phyloP scores from a whole-genome alignment of 495 filamentous ascomycete genomes.

The Aspergillus nanangensis region DNA sequence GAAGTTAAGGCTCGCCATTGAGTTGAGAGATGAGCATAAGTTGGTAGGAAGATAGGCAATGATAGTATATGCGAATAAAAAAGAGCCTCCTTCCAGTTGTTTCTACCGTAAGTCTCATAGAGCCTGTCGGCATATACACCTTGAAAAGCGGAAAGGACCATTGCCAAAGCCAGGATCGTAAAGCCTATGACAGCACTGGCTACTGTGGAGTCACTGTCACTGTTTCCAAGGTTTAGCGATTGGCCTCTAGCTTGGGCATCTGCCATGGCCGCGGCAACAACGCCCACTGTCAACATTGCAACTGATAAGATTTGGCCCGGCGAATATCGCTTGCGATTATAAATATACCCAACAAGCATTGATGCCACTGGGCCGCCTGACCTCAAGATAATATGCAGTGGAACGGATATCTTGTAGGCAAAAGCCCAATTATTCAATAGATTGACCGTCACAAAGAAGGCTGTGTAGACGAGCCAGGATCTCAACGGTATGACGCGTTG shows the following conservation, averaged over 20 bases:
- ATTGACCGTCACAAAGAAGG: slow-evolving; percentile 87
- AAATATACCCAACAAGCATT: slow-evolving; percentile 80
- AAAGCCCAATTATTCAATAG: slow-evolving; percentile 97
- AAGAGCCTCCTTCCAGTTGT: slow-evolving; percentile 92
- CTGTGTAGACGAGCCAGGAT: slow-evolving; percentile 85
- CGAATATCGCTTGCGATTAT: slow-evolving; percentile 74
- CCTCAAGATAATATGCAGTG: slow-evolving; percentile 93
- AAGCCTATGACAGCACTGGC: slow-evolving; percentile 68
- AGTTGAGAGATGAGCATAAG: slow-evolving; percentile 35
- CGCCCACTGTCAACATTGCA: slow-evolving; percentile 75
- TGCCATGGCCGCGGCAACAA: slow-evolving; percentile 80
- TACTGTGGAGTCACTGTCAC: slow-evolving; percentile 10
- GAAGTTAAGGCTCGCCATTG: slow-evolving; percentile 47
- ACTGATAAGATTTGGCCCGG: slow-evolving; percentile 75
- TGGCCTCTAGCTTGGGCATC: slow-evolving; percentile 79
- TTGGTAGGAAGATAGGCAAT: slow-evolving; percentile 59
- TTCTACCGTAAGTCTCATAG: slow-evolving; percentile 72
- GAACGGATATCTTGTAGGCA: slow-evolving; percentile 92
- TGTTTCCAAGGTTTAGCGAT: slow-evolving; percentile 15
- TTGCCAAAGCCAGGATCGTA: slow-evolving; percentile 78
- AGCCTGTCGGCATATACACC: slow-evolving; percentile 90
- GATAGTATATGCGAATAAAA: slow-evolving; percentile 88
- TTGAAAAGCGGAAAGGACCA: slow-evolving; percentile 88
- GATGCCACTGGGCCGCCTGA: slow-evolving; percentile 94
- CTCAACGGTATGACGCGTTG: slow-evolving; percentile 75